Base-by-base conservation (phyloP, 169 alveolate genomes). In the Eimeria praecox region DNA sequence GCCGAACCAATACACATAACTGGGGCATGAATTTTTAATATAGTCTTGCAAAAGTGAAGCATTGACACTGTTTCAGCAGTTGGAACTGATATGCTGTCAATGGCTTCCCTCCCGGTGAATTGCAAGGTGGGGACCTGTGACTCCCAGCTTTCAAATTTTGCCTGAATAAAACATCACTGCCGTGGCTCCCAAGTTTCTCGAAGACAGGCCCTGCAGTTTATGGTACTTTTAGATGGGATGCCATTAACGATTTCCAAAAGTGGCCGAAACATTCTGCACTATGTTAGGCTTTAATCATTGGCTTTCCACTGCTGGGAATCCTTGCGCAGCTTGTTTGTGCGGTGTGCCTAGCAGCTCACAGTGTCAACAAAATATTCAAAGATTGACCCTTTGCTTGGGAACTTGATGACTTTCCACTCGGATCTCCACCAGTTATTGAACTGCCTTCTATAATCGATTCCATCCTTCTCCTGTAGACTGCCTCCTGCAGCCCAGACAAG, bases 401-500 rank as follows among this genome's bases (percentile, higher is more conserved):
- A 98, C 96, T 99, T 99, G 96, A 98, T 98, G 66, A 98, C 98
- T 97, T 99, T 98, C 99, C 99, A 98, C 85, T 98, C 99, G 59
- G 98, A 98, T 96, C 99, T 98, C 99, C 99, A 99, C 99, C 99
- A 98, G 97, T 98, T 98, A 62, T 98, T 98, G 97, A 99, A 99
- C 91, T 98, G 98, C 97, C 99, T 98, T 82, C 99, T 97, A 95
- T 97, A 99, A 78, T 98, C 99, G 56, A 98, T 98, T 54, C 99
- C 99, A 94, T 99, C 99, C 96, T 98, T 98, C 94, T 99, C 99
- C 27, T 99, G 97, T 77, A 98, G 97, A 95, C 98, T 98, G 42
- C 99, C 99, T 59, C 99, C 99, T 92, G 98, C 97, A 66, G 99
- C 99, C 99, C 99, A 98, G 35, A 99, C 98, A 83, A 98, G 98